Conservation (phyloP, 2,329 filamentous ascomycete genomes). For the Epichloe baconii region DNA sequence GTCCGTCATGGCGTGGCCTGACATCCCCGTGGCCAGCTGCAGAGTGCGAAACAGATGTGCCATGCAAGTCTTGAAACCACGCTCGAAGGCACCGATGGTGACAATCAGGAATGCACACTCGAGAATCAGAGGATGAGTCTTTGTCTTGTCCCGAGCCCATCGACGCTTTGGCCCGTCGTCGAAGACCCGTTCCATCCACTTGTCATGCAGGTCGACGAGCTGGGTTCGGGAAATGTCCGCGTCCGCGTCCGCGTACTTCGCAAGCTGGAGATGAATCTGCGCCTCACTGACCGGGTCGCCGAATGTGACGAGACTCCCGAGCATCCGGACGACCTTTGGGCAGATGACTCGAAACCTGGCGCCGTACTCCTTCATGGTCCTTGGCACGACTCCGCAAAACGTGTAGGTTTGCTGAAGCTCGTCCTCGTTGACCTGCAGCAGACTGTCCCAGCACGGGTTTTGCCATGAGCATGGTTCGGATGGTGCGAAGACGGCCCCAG, state of each 20-base stretch:
- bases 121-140: not conserved
- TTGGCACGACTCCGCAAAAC: slow-evolving; percentile 14
- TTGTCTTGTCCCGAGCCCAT: not conserved
- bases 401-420: not conserved
- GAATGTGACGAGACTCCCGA: slow-evolving; percentile 10
- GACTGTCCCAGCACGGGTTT: not conserved
- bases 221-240: not conserved
- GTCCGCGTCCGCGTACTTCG: not conserved
- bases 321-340: slow-evolving; percentile 6
- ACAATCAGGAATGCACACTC: slow-evolving; percentile 7
- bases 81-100: not conserved
- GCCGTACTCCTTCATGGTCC: slow-evolving; percentile 8
- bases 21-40: not conserved
- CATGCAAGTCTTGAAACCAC: not conserved
- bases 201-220: not conserved
- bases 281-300: not conserved
- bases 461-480: not conserved
- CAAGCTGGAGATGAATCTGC: not conserved
- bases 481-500: too few relatives aligned
- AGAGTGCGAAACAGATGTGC: slow-evolving; percentile 3
- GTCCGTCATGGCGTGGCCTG: not conserved
- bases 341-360: slow-evolving; percentile 7
- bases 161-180: not conserved
- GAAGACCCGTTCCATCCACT: not conserved
- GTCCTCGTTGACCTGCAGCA: not conserved